Base-by-base conservation (phyloP, 805 yeast species). In the Brettanomyces custersianus region DNA sequence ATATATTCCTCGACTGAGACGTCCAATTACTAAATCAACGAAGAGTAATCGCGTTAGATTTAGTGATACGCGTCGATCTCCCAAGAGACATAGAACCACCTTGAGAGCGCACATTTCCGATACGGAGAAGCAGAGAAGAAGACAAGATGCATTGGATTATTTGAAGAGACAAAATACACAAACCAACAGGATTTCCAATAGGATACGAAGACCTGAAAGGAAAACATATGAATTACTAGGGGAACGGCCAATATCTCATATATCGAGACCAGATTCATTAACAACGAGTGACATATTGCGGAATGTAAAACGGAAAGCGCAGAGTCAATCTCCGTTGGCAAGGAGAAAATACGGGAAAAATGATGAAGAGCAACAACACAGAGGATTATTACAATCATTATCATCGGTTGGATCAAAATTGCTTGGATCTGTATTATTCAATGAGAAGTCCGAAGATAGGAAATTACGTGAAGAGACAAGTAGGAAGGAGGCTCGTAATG, bases 401-500 rank as follows among this genome's bases (percentile, higher is more conserved):
- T 47, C 58, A 17, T 41, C 49, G 13, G 46, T 52, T 20, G 59
- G 59, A 5, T 48, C 55, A 2, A 49, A 41, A 25, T 29, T 55
- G 5, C 38, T 55, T 7, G 42, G 48, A 12, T 52, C 59, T 1
- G 52, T 55, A 4, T 40, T 55, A 5, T 54, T 51, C 36, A 55
- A 40, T 33, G 60, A 55, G 36, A 44, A 33, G 24, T 40, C 38
- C 11, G 38, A 37, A 23, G 35, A 29, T 18, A 25, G 28, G 9
- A 25, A 26, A 21, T 9, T 27, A 20, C 17, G 22, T 9, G 30
- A 31, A 11, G 22, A 23, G 5, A 21, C 8, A 4, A 32, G 19
- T 8, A 10, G n/a, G 13, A 17, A n/a, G 8, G 15, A 28, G 13
- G 29, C 19, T 5, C n/a, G 15, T 6, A 33, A 22, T n/a, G 11